Evolutionary conservation across 345 rosid species (phyloP).

Genomic region (Euphorbia lathyris): DNA sequence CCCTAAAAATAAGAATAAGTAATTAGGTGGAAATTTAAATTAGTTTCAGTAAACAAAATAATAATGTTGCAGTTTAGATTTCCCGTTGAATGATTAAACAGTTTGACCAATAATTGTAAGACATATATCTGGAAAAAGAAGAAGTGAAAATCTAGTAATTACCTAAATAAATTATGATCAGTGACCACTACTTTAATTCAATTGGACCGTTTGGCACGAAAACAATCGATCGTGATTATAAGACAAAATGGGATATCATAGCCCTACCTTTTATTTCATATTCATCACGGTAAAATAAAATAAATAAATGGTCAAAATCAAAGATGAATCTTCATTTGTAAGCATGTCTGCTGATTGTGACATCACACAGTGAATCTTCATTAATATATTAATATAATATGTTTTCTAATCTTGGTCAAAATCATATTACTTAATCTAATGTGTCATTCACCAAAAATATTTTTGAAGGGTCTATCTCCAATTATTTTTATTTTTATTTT

Average conservation of each 20-base stretch:
- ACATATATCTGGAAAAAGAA: not conserved
- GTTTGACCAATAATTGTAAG: constrained; percentile 3
- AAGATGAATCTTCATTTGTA: constrained; percentile 5
- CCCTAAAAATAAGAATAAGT: too few species aligned
- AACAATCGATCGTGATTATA: not conserved
- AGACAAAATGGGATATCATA: not conserved
- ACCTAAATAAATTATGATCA: not conserved
- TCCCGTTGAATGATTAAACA: not conserved
- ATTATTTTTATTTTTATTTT: too few species aligned
- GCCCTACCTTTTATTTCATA: not conserved
- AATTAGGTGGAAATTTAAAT: too few species aligned
- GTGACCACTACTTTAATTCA: not conserved
- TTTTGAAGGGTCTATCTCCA: too few species aligned
- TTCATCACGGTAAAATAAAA: not conserved
- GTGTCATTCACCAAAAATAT: too few species aligned
- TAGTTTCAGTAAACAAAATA: too few species aligned
- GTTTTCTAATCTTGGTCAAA: too few species aligned
- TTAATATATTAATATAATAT: too few species aligned
- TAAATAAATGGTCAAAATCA: not conserved
- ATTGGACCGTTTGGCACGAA: constrained; percentile 3
- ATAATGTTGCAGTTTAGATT: too few species aligned
- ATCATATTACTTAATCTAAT: too few species aligned
- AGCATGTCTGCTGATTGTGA: constrained; percentile 12
- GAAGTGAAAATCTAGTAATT: constrained; percentile 1
- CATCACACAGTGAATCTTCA: too few species aligned